Percentiles rank a stretch among this genome's conserved stretches.
Evolutionary conservation across 305 asterid genomes (phyloP).

Genomic region (Solanum hybrid): DNA sequence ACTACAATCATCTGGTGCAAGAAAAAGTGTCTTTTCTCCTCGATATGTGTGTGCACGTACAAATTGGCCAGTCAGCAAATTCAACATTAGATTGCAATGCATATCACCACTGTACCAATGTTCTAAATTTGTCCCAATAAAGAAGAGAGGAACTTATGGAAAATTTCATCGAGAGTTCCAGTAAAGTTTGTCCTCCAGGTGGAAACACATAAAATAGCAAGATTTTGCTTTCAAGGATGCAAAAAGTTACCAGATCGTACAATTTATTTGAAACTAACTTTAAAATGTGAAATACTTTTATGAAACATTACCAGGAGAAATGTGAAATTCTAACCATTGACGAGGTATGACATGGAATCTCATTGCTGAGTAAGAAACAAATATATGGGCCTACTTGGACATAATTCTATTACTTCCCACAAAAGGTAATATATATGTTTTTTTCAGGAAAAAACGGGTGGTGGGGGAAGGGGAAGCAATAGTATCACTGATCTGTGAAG

Average conservation of each 20-base stretch:
- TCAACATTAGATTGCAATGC: background rate
- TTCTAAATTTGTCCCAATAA: background rate
- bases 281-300: background rate
- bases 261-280: background rate
- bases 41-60: background rate
- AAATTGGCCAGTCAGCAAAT: background rate
- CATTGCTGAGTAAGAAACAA: background rate
- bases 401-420: background rate
- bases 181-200: background rate
- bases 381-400: background rate
- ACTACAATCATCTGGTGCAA: background rate
- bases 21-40: background rate
- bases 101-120: background rate
- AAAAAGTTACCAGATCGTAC: background rate
- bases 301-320: background rate
- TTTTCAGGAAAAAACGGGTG: background rate
- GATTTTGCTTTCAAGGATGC: background rate
- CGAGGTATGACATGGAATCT: background rate
- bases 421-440: conserved; percentile 4
- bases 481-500: background rate
- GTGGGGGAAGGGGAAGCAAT: conserved; percentile 6
- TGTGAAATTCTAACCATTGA: background rate
- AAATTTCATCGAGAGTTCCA: background rate
- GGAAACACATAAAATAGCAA: background rate
- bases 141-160: background rate